These are phyloP conservation scores for Penicillium concentricum DNA, from an alignment of 2,329 filamentous ascomycete genomes.

Conservation along the genomic window DNA sequence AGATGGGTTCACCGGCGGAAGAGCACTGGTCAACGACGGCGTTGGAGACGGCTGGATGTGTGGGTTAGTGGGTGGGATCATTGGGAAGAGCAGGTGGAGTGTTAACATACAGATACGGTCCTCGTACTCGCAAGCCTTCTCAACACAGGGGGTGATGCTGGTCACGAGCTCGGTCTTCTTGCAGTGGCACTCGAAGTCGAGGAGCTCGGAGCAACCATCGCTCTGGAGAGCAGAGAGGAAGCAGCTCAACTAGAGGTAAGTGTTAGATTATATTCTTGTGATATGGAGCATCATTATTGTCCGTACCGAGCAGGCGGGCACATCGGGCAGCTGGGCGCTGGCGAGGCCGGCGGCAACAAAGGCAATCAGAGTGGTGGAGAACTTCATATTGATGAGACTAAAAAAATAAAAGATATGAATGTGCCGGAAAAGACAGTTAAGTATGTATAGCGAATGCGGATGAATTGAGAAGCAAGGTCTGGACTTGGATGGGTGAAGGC, in stretches of 20 bases:
- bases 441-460: conserved; percentile 16
- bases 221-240: conserved; percentile 42
- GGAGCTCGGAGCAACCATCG: conserved; percentile 48
- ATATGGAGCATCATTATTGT: not conserved
- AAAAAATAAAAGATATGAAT: not conserved
- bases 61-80: not conserved
- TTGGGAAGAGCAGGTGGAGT: not conserved
- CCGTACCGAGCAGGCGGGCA: conserved; percentile 50
- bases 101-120: conserved; percentile 40
- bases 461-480: conserved; percentile 7
- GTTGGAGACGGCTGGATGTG: conserved; percentile 35
- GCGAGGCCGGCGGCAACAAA: conserved; percentile 47
- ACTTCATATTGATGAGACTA: conserved; percentile 32
- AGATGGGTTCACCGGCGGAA: conserved; percentile 37
- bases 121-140: conserved; percentile 39
- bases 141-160: conserved; percentile 48
- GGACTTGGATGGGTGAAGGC: conserved; percentile 9
- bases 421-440: conserved; percentile 24
- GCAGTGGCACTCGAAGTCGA: conserved; percentile 53
- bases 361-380: conserved; percentile 33
- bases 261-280: not conserved
- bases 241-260: conserved; percentile 44
- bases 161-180: conserved; percentile 44
- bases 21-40: conserved; percentile 37
- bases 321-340: conserved; percentile 46